Evolutionary conservation across 495 filamentous ascomycete genomes (phyloP), one percentile per base, ranked within the genome.

Genomic region (Immersiella caudata): DNA sequence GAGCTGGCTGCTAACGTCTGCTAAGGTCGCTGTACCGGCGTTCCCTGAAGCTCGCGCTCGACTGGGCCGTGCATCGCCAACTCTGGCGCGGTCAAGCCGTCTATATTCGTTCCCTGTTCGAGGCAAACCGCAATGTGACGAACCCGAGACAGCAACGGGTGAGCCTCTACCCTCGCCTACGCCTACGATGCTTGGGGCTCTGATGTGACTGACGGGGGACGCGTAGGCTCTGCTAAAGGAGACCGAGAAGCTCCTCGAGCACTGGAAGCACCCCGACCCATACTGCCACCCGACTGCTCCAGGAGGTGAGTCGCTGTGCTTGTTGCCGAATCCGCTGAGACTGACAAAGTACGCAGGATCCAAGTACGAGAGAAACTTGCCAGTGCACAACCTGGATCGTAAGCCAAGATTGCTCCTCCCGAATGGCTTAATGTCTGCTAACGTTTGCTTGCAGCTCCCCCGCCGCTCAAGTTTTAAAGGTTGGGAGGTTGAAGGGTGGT

Each of bases 221-320:
- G 49, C 29, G 22, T 27, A 97, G 94, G 87, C 85, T 25, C 74
- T 99, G 58, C 81, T 98, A 55, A 86, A 89, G 68, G 92, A 97
- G 78, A 91, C 96, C 33, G 95, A 98, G 78, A 88, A 89, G 64
- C 74, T 97, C 62, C 79, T 99, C 67, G 88, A 97, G 72, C 91
- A 87, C 72, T 99, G 93, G 93, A 97, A 97, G 78, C 96, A 99
- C 75, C 95, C 95, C 2, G 95, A 99, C 75, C 93, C 94, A 29
- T 98, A 97, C 75, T 79, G 84, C 64, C 86, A 88, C 58, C 95
- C 95, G 8, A 94, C 93, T 20, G 94, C 95, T 14, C 95, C 95
- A 20, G 95, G 95, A 86, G 95, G 95, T 96, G 85, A 71, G 87
- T 24, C 56, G 33, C 62, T 21, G 3, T 49, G n/a, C 7, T 33